Evolutionary conservation across 2,329 filamentous ascomycete species (phyloP).

Genomic region (Trichoderma koningiopsis): DNA sequence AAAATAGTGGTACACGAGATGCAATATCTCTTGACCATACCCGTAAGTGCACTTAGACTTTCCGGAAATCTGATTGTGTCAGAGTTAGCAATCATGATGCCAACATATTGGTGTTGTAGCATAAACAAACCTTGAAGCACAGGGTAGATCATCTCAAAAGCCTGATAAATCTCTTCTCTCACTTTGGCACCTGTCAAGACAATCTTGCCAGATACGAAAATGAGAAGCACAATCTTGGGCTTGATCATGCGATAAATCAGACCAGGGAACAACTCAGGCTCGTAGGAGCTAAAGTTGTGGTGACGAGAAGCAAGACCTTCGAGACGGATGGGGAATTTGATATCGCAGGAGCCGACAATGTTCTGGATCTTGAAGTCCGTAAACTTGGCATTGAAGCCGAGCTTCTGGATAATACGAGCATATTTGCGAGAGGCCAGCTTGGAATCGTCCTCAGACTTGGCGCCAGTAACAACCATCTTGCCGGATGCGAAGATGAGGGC

Average conservation of each 20-base stretch:
- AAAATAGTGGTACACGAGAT: conserved; percentile 29
- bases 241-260: conserved; percentile 99
- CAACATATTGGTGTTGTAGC: too few relatives aligned
- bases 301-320: conserved; percentile 95
- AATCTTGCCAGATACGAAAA: conserved; percentile 98
- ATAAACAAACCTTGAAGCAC: conserved; percentile 75
- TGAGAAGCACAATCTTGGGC: conserved; percentile 96
- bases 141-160: conserved; percentile 96
- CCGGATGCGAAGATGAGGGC: conserved; percentile 96
- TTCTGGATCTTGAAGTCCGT: conserved; percentile 99
- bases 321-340: conserved; percentile 98
- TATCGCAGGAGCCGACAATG: conserved; percentile 97
- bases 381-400: conserved; percentile 99
- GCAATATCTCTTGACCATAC: conserved; percentile 21
- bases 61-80: conserved; percentile 54
- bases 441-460: conserved; percentile 96
- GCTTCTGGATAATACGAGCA: conserved; percentile 98
- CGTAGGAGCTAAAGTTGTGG: conserved; percentile 99
- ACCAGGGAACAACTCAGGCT: conserved; percentile 97
- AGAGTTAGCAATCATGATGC: conserved; percentile 17
- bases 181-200: conserved; percentile 97
- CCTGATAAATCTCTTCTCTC: conserved; percentile 95
- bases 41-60: conserved; percentile 47
- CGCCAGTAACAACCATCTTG: conserved; percentile 99
- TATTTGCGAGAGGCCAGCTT: conserved; percentile 98